Percentiles rank a stretch among this genome's conserved stretches.
phyloP scores from a whole-genome alignment of 2,329 filamentous ascomycete genomes.

The Arthrobotrys entomopaga region DNA sequence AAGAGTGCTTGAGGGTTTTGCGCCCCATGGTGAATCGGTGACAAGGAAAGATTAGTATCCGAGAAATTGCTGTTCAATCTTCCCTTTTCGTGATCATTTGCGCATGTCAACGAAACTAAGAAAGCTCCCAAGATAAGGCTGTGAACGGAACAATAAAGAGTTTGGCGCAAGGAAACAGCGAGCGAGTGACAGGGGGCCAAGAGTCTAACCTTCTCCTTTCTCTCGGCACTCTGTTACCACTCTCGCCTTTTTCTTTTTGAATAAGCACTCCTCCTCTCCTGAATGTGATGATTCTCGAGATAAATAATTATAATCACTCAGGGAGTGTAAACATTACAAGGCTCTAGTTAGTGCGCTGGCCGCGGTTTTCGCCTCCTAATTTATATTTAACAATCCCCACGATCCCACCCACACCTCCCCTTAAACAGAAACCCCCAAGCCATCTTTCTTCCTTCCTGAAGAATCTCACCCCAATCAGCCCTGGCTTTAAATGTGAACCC shows the following conservation, averaged over 20 bases:
- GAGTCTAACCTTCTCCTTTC: conserved; percentile 52
- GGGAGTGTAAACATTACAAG: conserved; percentile 30
- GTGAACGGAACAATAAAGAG: conserved; percentile 31
- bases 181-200: conserved; percentile 31
- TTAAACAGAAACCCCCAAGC: conserved; percentile 16
- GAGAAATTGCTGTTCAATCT: conserved; percentile 42
- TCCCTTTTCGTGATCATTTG: conserved; percentile 22
- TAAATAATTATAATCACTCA: conserved; percentile 50
- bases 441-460: conserved; percentile 46
- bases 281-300: conserved; percentile 54
- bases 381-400: conserved; percentile 55
- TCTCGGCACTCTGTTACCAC: conserved; percentile 17
- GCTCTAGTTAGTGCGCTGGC: conserved; percentile 39
- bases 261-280: conserved; percentile 38
- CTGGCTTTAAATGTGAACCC: conserved; percentile 49
- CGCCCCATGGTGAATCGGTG: conserved; percentile 38
- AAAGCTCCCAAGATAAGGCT: conserved; percentile 42
- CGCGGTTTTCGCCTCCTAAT: conserved; percentile 45
- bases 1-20: conserved; percentile 17
- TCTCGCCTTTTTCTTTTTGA: conserved; percentile 27
- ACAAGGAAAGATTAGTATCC: conserved; percentile 49
- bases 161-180: conserved; percentile 40
- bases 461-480: conserved; percentile 46
- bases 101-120: conserved; percentile 6
- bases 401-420: conserved; percentile 47